Base-by-base conservation (phyloP, 75 land plant genomes). In the Pinus albicaulis region DNA sequence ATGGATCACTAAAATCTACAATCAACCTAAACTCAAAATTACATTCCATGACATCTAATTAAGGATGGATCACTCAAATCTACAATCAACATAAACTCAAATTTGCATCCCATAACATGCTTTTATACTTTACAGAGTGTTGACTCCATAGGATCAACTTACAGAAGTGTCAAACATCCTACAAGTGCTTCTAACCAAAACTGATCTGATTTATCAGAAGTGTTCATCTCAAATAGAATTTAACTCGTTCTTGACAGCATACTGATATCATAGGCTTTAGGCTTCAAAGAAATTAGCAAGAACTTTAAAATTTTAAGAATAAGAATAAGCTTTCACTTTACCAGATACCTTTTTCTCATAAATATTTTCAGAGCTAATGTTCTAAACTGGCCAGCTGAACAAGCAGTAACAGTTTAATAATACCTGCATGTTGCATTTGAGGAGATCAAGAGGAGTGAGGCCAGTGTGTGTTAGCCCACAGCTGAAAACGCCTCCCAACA, bases 361-460 rank as follows among this genome's bases (percentile, higher is more conserved):
- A 23, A 16, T n/a, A 2, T 23, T 22, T 24, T 24, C 25, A 59
- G 1, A 7, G 24, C 10, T 3, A 59, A 4, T 3, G 24, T 23
- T 3, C 61, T 59, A 13, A 12, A 61, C 28, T 61, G 31, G 3
- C 14, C 15, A 12, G 25, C 28, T 61, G 31, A 12, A 4, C 15
- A 25, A 61, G 26, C 63, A 23, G 12, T 23, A 61, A 3, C 63
- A 61, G 34, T 14, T 7, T 65, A 65, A 28, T 1, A 48, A 65
- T 26, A 78, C 80, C 71, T 79, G 80, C 80, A 79, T 83, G 52
- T 83, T 83, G 62, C 85, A 83, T 69, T 84, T 84, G 76, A 84
- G 81, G 13, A 84, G 81, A 53, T 84, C 86, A 41, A 83, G 55
- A 13, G 86, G 86, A 26, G 86, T 84, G 59, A 84, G 77, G 72